Percentiles rank a stretch among this genome's conserved stretches.
Conservation (phyloP, 2,329 filamentous ascomycete species). For the Pyricularia sp. region DNA sequence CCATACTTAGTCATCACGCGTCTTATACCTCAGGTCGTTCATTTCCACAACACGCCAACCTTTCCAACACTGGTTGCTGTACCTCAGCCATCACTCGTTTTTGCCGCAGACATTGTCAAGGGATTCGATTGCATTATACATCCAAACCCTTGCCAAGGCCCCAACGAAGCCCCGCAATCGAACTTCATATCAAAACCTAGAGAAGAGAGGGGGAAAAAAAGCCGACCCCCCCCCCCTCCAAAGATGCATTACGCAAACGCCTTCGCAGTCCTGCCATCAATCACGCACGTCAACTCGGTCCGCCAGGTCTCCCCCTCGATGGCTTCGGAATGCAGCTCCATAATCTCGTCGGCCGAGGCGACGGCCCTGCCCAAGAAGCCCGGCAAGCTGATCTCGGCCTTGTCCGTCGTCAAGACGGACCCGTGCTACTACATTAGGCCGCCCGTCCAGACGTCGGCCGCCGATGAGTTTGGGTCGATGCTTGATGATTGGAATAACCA, state of each 20-base stretch:
- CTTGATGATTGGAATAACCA: not conserved
- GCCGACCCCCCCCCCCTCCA: not conserved
- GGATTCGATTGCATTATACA: not conserved
- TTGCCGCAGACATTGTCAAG: not conserved
- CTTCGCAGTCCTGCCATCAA: not conserved
- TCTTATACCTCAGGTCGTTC: not conserved
- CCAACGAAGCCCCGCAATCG: too few species aligned
- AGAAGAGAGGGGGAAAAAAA: too few species aligned
- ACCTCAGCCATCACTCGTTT: not conserved
- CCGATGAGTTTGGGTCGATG: not conserved
- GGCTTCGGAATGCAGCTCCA: not conserved
- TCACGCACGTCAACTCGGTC: not conserved
- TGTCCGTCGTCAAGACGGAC: not conserved
- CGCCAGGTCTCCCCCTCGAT: not conserved
- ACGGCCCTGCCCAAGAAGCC: not conserved
- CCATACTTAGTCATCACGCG: too few species aligned
- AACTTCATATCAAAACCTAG: too few species aligned
- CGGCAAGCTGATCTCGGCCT: not conserved
- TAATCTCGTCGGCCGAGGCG: not conserved
- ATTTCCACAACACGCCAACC: not conserved
- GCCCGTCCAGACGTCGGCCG: not conserved
- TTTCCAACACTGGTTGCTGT: not conserved
- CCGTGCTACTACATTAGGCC: not conserved
- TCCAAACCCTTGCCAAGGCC: not conserved
- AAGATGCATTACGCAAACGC: not conserved